phyloP scores from a whole-genome alignment of 306 rosid species.

The Dalbergia oliveri region DNA sequence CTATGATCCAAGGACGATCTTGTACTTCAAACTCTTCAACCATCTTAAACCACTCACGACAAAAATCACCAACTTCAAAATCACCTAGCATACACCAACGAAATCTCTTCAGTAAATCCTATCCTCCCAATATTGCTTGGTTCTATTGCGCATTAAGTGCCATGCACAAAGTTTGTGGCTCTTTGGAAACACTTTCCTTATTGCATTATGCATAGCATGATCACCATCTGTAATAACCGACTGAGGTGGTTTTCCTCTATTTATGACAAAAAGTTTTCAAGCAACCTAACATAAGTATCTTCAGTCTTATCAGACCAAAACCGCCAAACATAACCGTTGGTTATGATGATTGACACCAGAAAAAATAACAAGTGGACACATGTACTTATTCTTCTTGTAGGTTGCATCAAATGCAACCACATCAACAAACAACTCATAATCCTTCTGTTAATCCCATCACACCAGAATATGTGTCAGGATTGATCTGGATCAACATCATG shows the following conservation, averaged over 20 bases:
- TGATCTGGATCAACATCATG: background rate
- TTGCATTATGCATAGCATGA: background rate
- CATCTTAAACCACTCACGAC: background rate
- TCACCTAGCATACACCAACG: background rate
- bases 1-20: background rate
- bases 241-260: background rate
- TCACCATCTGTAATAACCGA: background rate
- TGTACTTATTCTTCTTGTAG: background rate
- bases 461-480: background rate
- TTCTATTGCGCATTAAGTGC: background rate
- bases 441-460: background rate
- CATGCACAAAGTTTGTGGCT: background rate
- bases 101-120: background rate
- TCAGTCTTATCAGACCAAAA: background rate
- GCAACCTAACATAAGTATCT: background rate
- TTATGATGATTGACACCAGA: background rate
- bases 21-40: background rate
- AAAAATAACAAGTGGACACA: background rate
- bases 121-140: background rate
- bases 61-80: background rate
- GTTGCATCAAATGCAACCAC: background rate
- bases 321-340: background rate
- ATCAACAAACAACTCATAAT: background rate
- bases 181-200: background rate
- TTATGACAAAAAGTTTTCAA: background rate